Percentiles rank a stretch among this genome's conserved stretches.
phyloP scores from a whole-genome alignment of 2,329 filamentous ascomycete genomes.

The Trichophyton simii region DNA sequence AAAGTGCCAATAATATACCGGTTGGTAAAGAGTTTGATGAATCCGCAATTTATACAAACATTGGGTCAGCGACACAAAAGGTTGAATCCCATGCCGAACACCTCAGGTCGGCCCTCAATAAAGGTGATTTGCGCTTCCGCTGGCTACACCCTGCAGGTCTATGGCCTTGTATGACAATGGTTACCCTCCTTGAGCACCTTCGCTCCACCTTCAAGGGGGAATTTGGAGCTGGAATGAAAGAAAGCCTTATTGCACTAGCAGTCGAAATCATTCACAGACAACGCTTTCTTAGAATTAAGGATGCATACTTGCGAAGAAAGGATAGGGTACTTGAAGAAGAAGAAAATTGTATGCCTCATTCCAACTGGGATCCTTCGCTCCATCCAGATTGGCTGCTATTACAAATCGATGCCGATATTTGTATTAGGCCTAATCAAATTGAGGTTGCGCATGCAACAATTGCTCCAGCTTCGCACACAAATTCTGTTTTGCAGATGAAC shows the following conservation, averaged over 20 bases:
- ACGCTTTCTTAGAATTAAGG: slow-evolving; percentile 18
- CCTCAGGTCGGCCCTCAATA: slow-evolving; percentile 16
- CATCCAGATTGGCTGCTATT: slow-evolving; percentile 53
- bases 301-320: slow-evolving; percentile 7
- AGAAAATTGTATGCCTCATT: slow-evolving; percentile 38
- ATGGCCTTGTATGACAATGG: slow-evolving; percentile 32
- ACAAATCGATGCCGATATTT: slow-evolving; percentile 52
- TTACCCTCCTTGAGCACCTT: slow-evolving; percentile 34
- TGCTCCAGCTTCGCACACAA: slow-evolving; percentile 37
- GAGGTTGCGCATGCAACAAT: slow-evolving; percentile 52
- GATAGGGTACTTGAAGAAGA: slow-evolving; percentile 28
- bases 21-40: not conserved
- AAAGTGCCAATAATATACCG: not conserved
- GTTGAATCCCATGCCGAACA: slow-evolving; percentile 11
- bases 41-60: not conserved
- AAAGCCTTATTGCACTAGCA: slow-evolving; percentile 14
- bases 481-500: slow-evolving; percentile 53
- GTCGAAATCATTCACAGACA: slow-evolving; percentile 21
- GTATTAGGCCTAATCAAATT: slow-evolving; percentile 50
- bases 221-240: slow-evolving; percentile 8
- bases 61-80: slow-evolving; percentile 14
- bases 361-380: slow-evolving; percentile 44
- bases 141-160: slow-evolving; percentile 32
- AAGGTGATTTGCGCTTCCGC: slow-evolving; percentile 17
- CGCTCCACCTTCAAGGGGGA: slow-evolving; percentile 18